Base-by-base conservation (phyloP, 1,284 basidiomycete species). In the Rhodofomes roseus region DNA sequence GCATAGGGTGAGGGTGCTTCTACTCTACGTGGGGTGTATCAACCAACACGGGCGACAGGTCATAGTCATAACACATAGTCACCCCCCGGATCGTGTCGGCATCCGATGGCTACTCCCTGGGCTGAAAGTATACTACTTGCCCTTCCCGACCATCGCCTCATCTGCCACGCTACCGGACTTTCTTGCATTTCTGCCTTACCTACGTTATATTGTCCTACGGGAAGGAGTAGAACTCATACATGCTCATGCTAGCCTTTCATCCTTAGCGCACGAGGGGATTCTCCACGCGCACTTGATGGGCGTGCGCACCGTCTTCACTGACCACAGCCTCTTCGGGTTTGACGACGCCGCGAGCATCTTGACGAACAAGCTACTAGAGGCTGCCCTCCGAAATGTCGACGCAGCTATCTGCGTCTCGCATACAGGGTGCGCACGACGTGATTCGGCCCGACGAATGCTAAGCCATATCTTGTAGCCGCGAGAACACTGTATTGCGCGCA, bases 341-440 rank as follows among this genome's bases (percentile, higher is more conserved):
- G 94, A 93, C 50, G 96, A 98, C 68, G 95, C 95, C 18, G 95
- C 95, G 0, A 95, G 95, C 67, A 96, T 99, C 53, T 77, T 98
- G 64, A 98, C 97, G 5, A 99, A 99, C 79, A 99, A 99, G 73
- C 81, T 99, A 40, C 79, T 99, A 29, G 90, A 87, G 14, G 93
- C 86, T 16, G 90, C 90, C 1, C 77, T 99, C 66, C 85, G 89
- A 63, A 96, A 96, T 71, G 91, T 96, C 0, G 96, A 98, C 64
- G 93, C 89, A 0, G 93, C 93, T 0, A 95, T 98, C 36, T 98
- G 95, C 69, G 97, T 99, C 53, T 96, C 93, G n/a, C 92, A 99
- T 74, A 98, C 95, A 0, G 95, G 95, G 93, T 93, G 69, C 66
- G 83, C 29, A 44, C 5, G 20, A 44, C 12, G 22, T 4, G 73